These are phyloP conservation scores for Penicillium sp. DNA, from an alignment of 2,329 filamentous ascomycete genomes.

Conservation along the genomic window DNA sequence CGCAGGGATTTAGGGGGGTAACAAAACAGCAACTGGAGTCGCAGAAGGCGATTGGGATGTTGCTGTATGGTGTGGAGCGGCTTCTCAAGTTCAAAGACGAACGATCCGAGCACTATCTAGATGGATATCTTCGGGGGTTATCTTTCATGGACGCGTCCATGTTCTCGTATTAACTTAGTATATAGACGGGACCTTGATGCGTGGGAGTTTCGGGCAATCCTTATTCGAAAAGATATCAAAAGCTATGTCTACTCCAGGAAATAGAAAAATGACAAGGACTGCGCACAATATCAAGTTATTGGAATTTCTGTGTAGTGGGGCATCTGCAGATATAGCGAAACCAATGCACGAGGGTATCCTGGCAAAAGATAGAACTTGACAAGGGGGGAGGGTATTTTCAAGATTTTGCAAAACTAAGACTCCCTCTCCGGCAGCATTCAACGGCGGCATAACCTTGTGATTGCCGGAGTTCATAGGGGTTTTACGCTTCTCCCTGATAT, in stretches of 20 bases:
- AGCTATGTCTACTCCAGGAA: slow-evolving; percentile 2
- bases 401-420: slow-evolving; percentile 1
- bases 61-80: slow-evolving; percentile 13
- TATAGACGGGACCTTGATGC: slow-evolving; percentile 2
- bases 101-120: slow-evolving; percentile 14
- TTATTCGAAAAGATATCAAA: slow-evolving; percentile 2
- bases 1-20: slow-evolving; percentile 8
- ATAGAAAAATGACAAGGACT: slow-evolving; percentile 3
- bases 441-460: slow-evolving; percentile 1
- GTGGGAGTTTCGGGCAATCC: background rate
- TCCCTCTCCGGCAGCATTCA: background rate
- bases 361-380: background rate
- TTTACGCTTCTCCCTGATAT: too few relatives aligned
- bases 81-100: slow-evolving; percentile 17
- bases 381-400: background rate
- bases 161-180: slow-evolving; percentile 5
- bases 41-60: slow-evolving; percentile 15
- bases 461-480: background rate
- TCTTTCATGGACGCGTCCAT: slow-evolving; percentile 10
- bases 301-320: slow-evolving; percentile 1
- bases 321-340: slow-evolving; percentile 6
- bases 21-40: slow-evolving; percentile 13
- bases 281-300: slow-evolving; percentile 3
- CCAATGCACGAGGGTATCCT: background rate
- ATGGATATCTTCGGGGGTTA: slow-evolving; percentile 13